These are phyloP conservation scores for Pluteus cervinus DNA, from an alignment of 768 basidiomycete species.

Conservation along the genomic window DNA sequence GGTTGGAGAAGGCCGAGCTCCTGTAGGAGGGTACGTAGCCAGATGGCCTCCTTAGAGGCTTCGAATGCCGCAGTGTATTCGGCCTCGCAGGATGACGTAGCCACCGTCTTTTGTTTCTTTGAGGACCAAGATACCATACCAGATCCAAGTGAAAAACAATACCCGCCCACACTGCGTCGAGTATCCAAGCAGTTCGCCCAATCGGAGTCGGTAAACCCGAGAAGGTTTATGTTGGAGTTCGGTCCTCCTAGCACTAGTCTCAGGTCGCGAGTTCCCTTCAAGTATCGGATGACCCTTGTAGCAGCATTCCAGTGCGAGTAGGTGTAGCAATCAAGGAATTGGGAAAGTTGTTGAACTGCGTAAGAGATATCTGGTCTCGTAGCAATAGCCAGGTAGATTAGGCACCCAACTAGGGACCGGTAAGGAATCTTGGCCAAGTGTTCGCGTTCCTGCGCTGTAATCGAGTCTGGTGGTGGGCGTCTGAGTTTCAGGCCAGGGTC, in stretches of 20 bases:
- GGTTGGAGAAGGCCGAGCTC: not conserved
- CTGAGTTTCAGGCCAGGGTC: conserved; percentile 19
- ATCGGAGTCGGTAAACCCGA: conserved; percentile 16
- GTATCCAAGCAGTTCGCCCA: conserved; percentile 15
- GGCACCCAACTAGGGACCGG: conserved; percentile 12
- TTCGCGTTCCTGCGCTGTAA: conserved; percentile 10
- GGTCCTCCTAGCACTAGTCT: conserved; percentile 11
- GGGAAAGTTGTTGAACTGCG: conserved; percentile 17
- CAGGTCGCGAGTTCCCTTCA: conserved; percentile 12
- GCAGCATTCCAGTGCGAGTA: conserved; percentile 21
- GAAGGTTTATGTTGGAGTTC: conserved; percentile 2
- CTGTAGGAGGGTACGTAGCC: conserved; percentile 12
- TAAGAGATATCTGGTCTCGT: conserved; percentile 20
- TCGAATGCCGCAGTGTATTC: conserved; percentile 30
- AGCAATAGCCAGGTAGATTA: conserved; percentile 13
- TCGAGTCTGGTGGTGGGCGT: conserved; percentile 8
- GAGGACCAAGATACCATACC: conserved; percentile 13
- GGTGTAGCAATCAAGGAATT: conserved; percentile 21
- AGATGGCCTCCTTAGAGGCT: conserved; percentile 24
- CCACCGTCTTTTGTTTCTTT: conserved; percentile 22
- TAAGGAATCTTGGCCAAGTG: conserved; percentile 18
- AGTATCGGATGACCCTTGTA: conserved; percentile 13
- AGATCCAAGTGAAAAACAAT: conserved; percentile 11
- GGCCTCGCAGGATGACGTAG: conserved; percentile 29
- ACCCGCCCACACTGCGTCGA: conserved; percentile 12